Evolutionary conservation across 2,329 filamentous ascomycete genomes (phyloP), one percentile per base, ranked within the genome.

Genomic region (Seiridium cupressi): DNA sequence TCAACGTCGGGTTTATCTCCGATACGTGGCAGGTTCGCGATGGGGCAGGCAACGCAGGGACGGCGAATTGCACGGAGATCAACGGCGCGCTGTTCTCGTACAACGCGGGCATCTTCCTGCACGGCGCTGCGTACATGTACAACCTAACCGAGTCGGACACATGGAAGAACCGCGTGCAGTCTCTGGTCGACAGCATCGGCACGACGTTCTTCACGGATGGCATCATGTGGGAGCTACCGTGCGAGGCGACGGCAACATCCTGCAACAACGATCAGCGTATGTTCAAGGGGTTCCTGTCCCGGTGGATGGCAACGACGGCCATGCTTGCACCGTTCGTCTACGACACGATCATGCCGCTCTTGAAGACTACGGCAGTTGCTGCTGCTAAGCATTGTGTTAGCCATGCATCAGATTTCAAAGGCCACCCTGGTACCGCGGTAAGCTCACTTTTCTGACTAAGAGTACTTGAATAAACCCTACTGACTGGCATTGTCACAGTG

Each of bases 191-290:
- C 11, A 74, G 70, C 7, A 65, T 77, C 0, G 51, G 60, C 8
- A 61, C 65, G 10, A 68, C 68, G 5, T 84, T 84, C 67, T 85
- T 84, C 73, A 77, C 68, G 32, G 62, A 66, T 47, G 68, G 79
- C 49, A 76, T 86, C 67, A 82, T 87, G 74, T 79, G 74, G 49
- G 85, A 87, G 68, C 73, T 78, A 38, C 78, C 84, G n/a, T 90
- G 88, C 73, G 86, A 89, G 68, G 54, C 61, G 18, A 61, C 51
- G 51, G 36, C 51, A 8, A 44, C 62, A 8, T 48, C 42, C 55
- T 72, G 70, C 60, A 64, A 70, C 34, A 65, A 63, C 3, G 73
- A 76, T n/a, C 74, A 77, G 59, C 74, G 79, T 31, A 65, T 65
- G 34, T 72, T 73, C 62, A 74, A 77, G 58, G 72, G 77, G 7